Evolutionary conservation across 352 stramenopile genomes (phyloP).

Genomic region (Phytophthora podocarpi): DNA sequence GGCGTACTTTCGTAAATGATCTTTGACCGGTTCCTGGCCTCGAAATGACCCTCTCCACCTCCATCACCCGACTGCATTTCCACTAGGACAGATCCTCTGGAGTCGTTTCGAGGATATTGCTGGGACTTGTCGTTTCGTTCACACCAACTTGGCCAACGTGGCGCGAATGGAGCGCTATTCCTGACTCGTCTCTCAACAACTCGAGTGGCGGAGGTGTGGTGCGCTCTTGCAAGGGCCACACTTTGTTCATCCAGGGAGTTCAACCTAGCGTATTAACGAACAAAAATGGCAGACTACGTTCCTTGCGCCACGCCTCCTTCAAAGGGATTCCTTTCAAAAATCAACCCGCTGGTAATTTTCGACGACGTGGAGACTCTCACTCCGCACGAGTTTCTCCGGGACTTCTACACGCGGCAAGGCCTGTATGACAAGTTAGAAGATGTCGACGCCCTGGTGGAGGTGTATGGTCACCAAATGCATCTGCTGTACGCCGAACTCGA

Average conservation of each 20-base stretch:
- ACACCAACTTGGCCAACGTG: neutral
- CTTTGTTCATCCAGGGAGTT: too few species aligned
- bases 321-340: slow-evolving; percentile 51
- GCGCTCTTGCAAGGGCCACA: neutral
- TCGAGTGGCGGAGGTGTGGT: neutral
- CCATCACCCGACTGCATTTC: slow-evolving; percentile 1
- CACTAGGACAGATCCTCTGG: neutral
- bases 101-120: slow-evolving; percentile 17
- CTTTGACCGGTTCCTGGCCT: neutral
- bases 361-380: slow-evolving; percentile 60
- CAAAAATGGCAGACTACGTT: slow-evolving; percentile 25
- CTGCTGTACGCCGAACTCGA: slow-evolving; percentile 70
- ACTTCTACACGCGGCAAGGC: slow-evolving; percentile 74
- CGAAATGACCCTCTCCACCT: neutral
- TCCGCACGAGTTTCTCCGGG: slow-evolving; percentile 62
- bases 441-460: slow-evolving; percentile 60
- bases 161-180: too few species aligned
- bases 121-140: neutral
- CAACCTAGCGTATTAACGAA: too few species aligned
- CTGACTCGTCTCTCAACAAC: slow-evolving; percentile 1
- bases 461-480: slow-evolving; percentile 58
- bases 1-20: neutral
- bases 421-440: slow-evolving; percentile 74
- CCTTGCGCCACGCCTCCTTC: slow-evolving; percentile 13
- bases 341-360: slow-evolving; percentile 64